These are phyloP conservation scores for Leucocoprinus leucothites DNA, from an alignment of 768 basidiomycete genomes.

Conservation along the genomic window DNA sequence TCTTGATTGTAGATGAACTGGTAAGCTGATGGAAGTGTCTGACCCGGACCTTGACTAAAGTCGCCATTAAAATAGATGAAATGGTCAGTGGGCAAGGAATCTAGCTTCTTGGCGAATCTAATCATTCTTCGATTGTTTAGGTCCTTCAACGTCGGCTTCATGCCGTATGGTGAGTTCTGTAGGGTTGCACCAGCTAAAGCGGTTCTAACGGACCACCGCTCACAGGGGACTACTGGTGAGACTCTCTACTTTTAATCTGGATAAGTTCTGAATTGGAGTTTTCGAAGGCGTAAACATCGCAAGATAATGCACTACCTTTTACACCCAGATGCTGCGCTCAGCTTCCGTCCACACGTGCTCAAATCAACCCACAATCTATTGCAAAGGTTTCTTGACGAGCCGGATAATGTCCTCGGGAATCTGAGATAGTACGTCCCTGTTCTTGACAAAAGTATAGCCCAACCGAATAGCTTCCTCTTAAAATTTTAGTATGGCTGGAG, in stretches of 20 bases:
- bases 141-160: constrained; percentile 26
- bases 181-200: background rate
- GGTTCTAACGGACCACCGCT: background rate
- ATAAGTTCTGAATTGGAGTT: background rate
- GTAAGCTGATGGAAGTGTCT: background rate
- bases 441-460: too few relatives aligned
- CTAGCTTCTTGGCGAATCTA: background rate
- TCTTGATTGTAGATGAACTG: constrained; percentile 5
- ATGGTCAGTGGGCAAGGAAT: background rate
- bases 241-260: background rate
- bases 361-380: too few relatives aligned
- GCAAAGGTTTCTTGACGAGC: too few relatives aligned
- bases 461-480: too few relatives aligned
- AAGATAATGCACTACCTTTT: too few relatives aligned
- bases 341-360: too few relatives aligned
- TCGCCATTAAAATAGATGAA: background rate
- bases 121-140: constrained; percentile 17
- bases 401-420: too few relatives aligned
- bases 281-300: too few relatives aligned
- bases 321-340: too few relatives aligned
- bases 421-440: too few relatives aligned
- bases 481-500: constrained; percentile 33
- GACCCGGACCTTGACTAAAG: too few relatives aligned
- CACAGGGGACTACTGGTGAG: constrained; percentile 19
- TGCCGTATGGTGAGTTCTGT: constrained; percentile 25